These are phyloP conservation scores for Peribolospora kevripleyi DNA, from an alignment of 768 basidiomycete species.

Conservation along the genomic window DNA sequence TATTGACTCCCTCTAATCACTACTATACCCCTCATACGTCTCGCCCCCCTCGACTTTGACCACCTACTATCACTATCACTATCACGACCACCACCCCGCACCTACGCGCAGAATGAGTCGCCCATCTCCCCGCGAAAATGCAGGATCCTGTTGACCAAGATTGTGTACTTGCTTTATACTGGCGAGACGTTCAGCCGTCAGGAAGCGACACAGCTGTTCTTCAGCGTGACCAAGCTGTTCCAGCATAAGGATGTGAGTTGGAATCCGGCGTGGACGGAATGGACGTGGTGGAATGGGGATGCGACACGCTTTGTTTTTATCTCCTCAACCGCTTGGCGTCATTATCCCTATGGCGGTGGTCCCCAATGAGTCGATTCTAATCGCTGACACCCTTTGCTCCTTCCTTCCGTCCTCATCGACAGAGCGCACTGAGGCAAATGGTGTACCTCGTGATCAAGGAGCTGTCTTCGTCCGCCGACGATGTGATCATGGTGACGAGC, in stretches of 20 bases:
- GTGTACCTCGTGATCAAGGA: conserved; percentile 98
- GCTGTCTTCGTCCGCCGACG: conserved; percentile 78
- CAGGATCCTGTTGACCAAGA: conserved; percentile 79
- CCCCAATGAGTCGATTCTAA: background rate
- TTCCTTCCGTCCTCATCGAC: conserved; percentile 8
- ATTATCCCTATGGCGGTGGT: conserved; percentile 7
- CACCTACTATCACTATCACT: no score
- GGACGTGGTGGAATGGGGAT: no score
- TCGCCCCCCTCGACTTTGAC: no score
- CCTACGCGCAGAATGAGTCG: conserved; percentile 43
- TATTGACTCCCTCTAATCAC: no score
- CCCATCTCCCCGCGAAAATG: conserved; percentile 91
- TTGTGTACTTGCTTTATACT: conserved; percentile 85
- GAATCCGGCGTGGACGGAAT: background rate
- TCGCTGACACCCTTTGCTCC: background rate
- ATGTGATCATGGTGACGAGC: conserved; percentile 97
- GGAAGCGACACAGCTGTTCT: conserved; percentile 93
- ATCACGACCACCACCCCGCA: no score
- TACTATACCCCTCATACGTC: no score
- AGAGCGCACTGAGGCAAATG: conserved; percentile 89
- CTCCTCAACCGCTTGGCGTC: no score
- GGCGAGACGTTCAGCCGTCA: conserved; percentile 86
- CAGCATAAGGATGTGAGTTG: conserved; percentile 89
- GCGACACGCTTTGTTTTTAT: no score
- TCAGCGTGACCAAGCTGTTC: conserved; percentile 94